Evolutionary conservation across 2,329 filamentous ascomycete species (phyloP), one percentile per base, ranked within the genome.

Genomic region (Sclerotinia minor): DNA sequence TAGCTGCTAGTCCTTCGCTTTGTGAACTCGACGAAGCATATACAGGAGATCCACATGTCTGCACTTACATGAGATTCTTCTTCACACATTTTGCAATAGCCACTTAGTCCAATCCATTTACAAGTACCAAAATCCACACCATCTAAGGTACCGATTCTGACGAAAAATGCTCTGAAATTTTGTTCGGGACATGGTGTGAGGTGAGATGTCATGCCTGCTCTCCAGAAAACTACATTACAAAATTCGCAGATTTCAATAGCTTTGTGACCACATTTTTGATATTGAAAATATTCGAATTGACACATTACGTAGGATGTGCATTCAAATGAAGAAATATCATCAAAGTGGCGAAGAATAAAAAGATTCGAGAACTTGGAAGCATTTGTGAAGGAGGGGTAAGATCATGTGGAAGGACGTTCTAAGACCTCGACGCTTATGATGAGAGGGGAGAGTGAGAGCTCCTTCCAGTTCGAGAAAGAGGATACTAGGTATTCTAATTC

Each of bases 211-310:
- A 69, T 65, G 7, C 67, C 69, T 2, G 68, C 68, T 24, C 45
- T 65, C 67, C 67, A 70, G 19, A 67, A 47, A 24, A 44, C 53
- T 13, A 45, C 29, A 13, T 41, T 57, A 47, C 70, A 72, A 44
- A 61, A 70, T 44, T 53, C 38, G 7, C 26, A 21, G 41, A 71
- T 57, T 21, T 71, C 67, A 29, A 72, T 69, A 50, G 67, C 26
- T 32, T 47, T 47, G 65, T 71, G 71, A 13, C 35, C 26, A 50
- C 69, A 71, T 38, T 52, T 19, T 32, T 66, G 41, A 49, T 64
- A 70, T 2, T 54, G 41, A 4, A 54, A 60, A 49, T 70, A 71
- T 3, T 53, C 38, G 50, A 52, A 71, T 19, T 65, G 65, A 59
- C 70, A 71, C 71, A 71, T 72, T 0, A 19, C 57, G 54, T 38